Conservation (phyloP, 768 basidiomycete species). For the Termitomyces sp. region DNA sequence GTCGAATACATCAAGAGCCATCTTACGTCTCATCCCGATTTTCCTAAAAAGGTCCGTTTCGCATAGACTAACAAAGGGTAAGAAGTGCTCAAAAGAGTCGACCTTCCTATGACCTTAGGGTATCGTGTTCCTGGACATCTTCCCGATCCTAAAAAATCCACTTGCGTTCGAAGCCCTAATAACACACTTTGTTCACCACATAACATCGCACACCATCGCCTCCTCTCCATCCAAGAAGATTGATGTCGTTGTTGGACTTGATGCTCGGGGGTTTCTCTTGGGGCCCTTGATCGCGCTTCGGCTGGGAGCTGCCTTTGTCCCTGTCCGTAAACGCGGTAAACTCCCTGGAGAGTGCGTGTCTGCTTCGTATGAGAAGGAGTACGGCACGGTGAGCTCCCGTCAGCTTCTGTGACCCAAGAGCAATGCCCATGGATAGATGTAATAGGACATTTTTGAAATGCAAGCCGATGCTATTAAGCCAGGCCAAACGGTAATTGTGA, state of each 20-base stretch:
- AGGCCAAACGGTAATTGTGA: constrained; percentile 80
- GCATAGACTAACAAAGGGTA: background rate
- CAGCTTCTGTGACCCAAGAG: background rate
- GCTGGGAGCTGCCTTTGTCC: constrained; percentile 91
- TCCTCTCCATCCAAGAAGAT: constrained; percentile 60
- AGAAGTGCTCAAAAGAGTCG: background rate
- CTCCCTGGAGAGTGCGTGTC: constrained; percentile 82
- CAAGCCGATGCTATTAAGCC: constrained; percentile 80
- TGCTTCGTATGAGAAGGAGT: constrained; percentile 87
- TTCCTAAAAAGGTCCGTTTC: constrained; percentile 78
- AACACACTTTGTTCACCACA: constrained; percentile 81
- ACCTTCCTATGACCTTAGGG: constrained; percentile 62
- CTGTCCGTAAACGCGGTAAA: constrained; percentile 92
- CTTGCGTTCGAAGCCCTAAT: constrained; percentile 86
- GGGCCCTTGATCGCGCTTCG: constrained; percentile 91
- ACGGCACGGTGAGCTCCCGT: constrained; percentile 62
- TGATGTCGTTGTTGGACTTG: constrained; percentile 92
- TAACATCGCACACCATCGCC: constrained; percentile 75
- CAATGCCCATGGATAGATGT: background rate
- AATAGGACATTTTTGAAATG: constrained; percentile 95
- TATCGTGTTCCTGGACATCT: constrained; percentile 90
- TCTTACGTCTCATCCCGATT: constrained; percentile 65
- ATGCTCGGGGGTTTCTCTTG: constrained; percentile 93
- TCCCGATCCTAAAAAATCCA: constrained; percentile 87
- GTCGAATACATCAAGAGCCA: constrained; percentile 63